Conservation (phyloP, 768 basidiomycete species). For the Porphyrellus cyaneotinctus region DNA sequence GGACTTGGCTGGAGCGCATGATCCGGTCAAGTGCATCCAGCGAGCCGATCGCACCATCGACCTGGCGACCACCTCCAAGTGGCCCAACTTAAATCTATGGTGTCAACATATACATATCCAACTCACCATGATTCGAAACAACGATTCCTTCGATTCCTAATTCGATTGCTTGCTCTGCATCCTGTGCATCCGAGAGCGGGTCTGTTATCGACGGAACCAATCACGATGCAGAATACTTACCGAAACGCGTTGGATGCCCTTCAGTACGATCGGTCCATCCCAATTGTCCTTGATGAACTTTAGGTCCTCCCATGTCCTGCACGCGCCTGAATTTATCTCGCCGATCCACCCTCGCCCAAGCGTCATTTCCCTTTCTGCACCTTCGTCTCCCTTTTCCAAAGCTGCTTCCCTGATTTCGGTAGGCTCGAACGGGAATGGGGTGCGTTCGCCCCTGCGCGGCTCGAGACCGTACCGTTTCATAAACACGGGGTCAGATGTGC, state of each 20-base stretch:
- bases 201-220: not conserved
- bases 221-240: conserved; percentile 32
- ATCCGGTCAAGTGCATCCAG: conserved; percentile 69
- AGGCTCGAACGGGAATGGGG: conserved; percentile 59
- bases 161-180: conserved; percentile 51
- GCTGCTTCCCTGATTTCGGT: conserved; percentile 40
- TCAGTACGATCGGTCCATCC: conserved; percentile 74
- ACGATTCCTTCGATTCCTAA: conserved; percentile 42
- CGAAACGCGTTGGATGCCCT: conserved; percentile 67
- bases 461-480: conserved; percentile 54
- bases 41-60: conserved; percentile 78
- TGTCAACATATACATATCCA: not conserved
- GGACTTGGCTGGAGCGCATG: conserved; percentile 56
- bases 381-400: conserved; percentile 44
- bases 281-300: conserved; percentile 65
- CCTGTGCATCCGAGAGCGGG: conserved; percentile 21
- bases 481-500: conserved; percentile 73
- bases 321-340: conserved; percentile 60
- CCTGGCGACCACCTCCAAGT: conserved; percentile 64
- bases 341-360: conserved; percentile 61
- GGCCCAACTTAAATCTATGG: not conserved
- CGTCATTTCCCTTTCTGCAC: conserved; percentile 32
- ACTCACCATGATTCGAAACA: conserved; percentile 40
- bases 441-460: conserved; percentile 35
- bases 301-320: conserved; percentile 68